Evolutionary conservation across 257 asterid genomes (phyloP).

Genomic region (Solanum commersonii): DNA sequence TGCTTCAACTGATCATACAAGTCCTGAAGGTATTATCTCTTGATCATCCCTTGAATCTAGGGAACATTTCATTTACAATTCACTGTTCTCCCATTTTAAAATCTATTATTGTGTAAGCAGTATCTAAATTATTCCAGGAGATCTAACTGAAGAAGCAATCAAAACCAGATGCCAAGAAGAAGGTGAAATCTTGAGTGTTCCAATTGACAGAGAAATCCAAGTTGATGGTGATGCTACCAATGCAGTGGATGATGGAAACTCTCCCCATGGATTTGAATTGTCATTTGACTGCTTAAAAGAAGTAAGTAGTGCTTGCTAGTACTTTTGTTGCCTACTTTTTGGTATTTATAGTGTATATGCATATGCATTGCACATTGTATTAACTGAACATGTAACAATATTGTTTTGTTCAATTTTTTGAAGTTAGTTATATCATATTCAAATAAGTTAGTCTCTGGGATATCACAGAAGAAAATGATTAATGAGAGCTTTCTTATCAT

Average conservation of each 20-base stretch:
- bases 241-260: conserved; percentile 23
- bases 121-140: conserved; percentile 6
- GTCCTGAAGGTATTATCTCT: conserved; percentile 35
- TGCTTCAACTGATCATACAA: conserved; percentile 10
- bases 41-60: not conserved
- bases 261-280: conserved; percentile 11
- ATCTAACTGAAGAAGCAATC: conserved; percentile 20
- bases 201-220: conserved; percentile 17
- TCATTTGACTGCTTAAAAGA: not conserved
- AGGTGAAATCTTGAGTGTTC: conserved; percentile 8
- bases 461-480: not conserved
- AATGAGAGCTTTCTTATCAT: not conserved
- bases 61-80: not conserved
- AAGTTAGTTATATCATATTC: not conserved
- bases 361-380: not conserved
- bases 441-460: not conserved
- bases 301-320: not conserved
- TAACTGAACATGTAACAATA: not conserved
- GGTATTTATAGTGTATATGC: not conserved
- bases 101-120: not conserved
- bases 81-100: not conserved
- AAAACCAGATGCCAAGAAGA: conserved; percentile 21
- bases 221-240: conserved; percentile 18
- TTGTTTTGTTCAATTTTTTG: not conserved
- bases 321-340: not conserved